Evolutionary conservation across 148 eudicot species (phyloP).

Genomic region (Rhododendron griersonianum): DNA sequence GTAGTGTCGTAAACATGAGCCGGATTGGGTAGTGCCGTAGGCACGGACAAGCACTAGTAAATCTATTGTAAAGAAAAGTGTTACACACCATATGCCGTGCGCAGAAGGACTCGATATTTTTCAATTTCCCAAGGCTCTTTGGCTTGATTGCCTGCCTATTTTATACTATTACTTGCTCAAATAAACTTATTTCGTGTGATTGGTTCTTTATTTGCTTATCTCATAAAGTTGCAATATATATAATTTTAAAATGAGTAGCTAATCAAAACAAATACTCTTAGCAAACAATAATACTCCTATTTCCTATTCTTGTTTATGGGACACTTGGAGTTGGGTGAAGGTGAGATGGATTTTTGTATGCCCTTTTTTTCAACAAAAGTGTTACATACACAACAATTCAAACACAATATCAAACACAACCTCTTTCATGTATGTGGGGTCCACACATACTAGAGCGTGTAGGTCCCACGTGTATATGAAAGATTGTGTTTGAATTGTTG

Average conservation of each 20-base stretch:
- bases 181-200: background rate
- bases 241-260: background rate
- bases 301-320: background rate
- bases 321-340: background rate
- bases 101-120: background rate
- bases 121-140: background rate
- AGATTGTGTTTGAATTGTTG: no score
- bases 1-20: no score
- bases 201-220: background rate
- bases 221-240: background rate
- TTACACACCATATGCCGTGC: background rate
- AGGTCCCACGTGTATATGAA: rapidly evolving
- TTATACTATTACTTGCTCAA: background rate
- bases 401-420: no score
- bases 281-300: background rate
- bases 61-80: no score
- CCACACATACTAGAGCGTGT: no score
- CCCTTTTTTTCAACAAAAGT: background rate
- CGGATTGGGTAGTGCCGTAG: no score
- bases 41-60: no score
- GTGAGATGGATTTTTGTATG: background rate
- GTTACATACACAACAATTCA: no score
- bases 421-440: no score
- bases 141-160: background rate
- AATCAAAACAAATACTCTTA: background rate